These are phyloP conservation scores for Camellia sinensis DNA, from an alignment of 148 eudicot genomes.

Conservation along the genomic window DNA sequence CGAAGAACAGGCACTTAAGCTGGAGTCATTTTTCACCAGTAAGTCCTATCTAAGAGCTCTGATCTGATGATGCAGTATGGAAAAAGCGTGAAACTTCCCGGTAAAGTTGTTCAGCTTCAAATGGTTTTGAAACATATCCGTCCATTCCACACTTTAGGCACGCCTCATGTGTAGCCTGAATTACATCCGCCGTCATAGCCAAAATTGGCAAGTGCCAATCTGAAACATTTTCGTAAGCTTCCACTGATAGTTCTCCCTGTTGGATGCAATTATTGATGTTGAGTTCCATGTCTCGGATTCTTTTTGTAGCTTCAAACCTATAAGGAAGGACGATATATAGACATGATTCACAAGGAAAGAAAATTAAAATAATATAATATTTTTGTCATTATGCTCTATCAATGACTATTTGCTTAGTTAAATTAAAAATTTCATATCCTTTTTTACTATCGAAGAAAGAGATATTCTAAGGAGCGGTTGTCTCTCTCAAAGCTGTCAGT, in stretches of 20 bases:
- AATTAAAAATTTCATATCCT: too few species aligned
- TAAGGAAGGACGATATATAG: background rate
- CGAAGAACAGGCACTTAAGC: slow-evolving; percentile 26
- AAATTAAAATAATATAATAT: too few species aligned
- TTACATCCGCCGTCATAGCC: slow-evolving; percentile 98
- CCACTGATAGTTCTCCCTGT: slow-evolving; percentile 20
- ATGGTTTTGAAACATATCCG: slow-evolving; percentile 97
- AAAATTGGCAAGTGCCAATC: slow-evolving; percentile 82
- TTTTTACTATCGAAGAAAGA: too few species aligned
- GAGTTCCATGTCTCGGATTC: slow-evolving; percentile 63
- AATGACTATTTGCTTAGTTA: too few species aligned
- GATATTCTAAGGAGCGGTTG: too few species aligned
- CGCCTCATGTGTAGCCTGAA: slow-evolving; percentile 90
- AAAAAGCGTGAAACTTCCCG: slow-evolving; percentile 81
- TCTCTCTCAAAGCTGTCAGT: too few species aligned
- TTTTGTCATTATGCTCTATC: too few species aligned
- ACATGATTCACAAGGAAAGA: background rate
- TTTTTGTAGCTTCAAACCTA: slow-evolving; percentile 89
- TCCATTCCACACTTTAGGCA: slow-evolving; percentile 82
- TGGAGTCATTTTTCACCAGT: slow-evolving; percentile 2
- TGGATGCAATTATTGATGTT: slow-evolving; percentile 15
- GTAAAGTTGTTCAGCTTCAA: slow-evolving; percentile 87
- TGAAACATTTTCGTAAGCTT: slow-evolving; percentile 36
- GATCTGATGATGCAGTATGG: slow-evolving; percentile 21
- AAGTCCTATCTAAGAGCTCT: slow-evolving; percentile 28